Evolutionary conservation across 306 rosid species (phyloP).

Genomic region (Pterocarpus macrocarpus): DNA sequence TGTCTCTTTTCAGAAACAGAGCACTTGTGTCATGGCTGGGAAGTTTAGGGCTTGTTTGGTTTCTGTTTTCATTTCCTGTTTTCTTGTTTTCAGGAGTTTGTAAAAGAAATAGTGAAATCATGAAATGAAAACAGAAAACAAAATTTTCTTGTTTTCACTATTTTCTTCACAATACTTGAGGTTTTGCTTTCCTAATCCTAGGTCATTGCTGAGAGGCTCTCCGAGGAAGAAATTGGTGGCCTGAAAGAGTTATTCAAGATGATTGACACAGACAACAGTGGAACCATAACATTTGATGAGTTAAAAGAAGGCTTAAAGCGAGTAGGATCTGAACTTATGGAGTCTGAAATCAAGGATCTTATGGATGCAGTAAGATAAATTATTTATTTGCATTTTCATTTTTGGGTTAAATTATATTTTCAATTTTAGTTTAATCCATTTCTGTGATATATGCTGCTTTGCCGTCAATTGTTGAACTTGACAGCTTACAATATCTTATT

Average conservation of each 20-base stretch:
- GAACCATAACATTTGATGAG: constrained; percentile 70
- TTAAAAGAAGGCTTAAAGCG: constrained; percentile 66
- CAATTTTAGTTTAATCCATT: background rate
- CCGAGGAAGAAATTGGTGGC: constrained; percentile 77
- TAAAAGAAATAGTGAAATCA: too few relatives aligned
- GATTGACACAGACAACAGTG: constrained; percentile 70
- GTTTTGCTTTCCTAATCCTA: constrained; percentile 42
- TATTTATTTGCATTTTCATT: background rate
- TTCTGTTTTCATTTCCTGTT: too few relatives aligned
- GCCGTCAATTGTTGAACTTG: constrained; percentile 3
- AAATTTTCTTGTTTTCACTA: background rate
- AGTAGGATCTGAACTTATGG: constrained; percentile 72
- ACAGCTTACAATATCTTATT: constrained; percentile 1
- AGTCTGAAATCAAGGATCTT: constrained; percentile 72
- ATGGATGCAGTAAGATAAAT: constrained; percentile 68
- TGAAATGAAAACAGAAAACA: too few relatives aligned
- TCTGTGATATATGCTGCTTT: background rate
- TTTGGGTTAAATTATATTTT: background rate
- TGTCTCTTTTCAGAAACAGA: too few relatives aligned
- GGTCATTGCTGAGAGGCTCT: constrained; percentile 73
- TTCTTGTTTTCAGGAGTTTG: too few relatives aligned
- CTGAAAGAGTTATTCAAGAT: constrained; percentile 67
- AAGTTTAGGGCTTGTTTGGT: too few relatives aligned
- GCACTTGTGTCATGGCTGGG: too few relatives aligned
- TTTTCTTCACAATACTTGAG: background rate